Evolutionary conservation across 169 alveolate genomes (phyloP).

Genomic region (Theileria sp.): DNA sequence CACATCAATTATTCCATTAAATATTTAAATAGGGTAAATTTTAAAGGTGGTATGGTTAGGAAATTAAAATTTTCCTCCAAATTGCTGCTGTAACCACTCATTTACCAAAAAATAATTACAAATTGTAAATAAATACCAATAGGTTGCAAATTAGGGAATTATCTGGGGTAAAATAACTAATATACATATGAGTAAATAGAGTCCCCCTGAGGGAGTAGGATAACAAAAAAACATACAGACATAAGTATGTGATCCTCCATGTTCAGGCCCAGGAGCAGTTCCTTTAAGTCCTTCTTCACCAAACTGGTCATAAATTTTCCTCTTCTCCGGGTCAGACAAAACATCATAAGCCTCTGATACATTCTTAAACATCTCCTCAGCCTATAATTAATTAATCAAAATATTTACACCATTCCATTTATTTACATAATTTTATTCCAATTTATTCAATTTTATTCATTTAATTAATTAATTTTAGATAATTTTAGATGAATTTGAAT

Average conservation of each 20-base stretch:
- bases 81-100: neutral
- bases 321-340: slow-evolving; percentile 91
- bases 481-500: neutral
- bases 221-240: slow-evolving; percentile 64
- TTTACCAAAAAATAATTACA: neutral
- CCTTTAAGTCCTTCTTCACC: slow-evolving; percentile 95
- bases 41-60: no score
- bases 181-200: no score
- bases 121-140: neutral
- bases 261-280: slow-evolving; percentile 68
- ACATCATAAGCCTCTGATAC: slow-evolving; percentile 93
- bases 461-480: no score
- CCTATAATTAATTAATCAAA: slow-evolving; percentile 58
- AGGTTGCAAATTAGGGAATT: neutral
- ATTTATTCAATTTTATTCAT: no score
- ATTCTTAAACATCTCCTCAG: slow-evolving; percentile 88
- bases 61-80: neutral
- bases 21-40: no score
- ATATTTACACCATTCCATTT: no score
- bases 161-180: no score
- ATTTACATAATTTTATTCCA: no score
- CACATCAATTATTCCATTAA: neutral
- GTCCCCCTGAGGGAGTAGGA: no score
- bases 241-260: slow-evolving; percentile 58
- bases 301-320: slow-evolving; percentile 90